Percentiles rank a stretch among this genome's conserved stretches.
Evolutionary conservation across 306 rosid species (phyloP).

Genomic region (Albizia julibrissin): DNA sequence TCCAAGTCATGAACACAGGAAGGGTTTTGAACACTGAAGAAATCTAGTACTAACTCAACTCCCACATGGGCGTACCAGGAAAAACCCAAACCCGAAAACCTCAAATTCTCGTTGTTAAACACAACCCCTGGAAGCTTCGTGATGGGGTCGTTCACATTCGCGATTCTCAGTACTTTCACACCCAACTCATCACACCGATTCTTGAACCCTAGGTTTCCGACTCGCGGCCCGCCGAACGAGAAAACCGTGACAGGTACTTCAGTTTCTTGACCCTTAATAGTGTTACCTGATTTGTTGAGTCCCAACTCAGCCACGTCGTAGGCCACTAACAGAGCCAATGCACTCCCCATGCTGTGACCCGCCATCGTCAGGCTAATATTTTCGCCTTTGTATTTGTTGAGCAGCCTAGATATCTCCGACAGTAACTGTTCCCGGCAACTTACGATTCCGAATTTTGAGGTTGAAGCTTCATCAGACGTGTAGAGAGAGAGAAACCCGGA

Average conservation of each 20-base stretch:
- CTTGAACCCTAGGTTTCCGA: conserved; percentile 76
- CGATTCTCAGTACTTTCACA: conserved; percentile 70
- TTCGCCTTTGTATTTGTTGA: conserved; percentile 54
- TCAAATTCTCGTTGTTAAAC: conserved; percentile 82
- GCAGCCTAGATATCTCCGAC: conserved; percentile 65
- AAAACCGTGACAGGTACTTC: conserved; percentile 60
- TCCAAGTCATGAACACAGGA: conserved; percentile 90
- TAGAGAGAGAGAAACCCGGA: conserved; percentile 77
- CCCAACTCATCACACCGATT: conserved; percentile 79
- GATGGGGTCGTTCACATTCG: conserved; percentile 81
- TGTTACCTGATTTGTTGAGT: conserved; percentile 32
- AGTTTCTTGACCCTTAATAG: neutral
- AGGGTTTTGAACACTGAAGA: conserved; percentile 83
- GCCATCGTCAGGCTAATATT: conserved; percentile 74
- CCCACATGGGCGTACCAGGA: conserved; percentile 91
- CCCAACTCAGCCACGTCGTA: conserved; percentile 87
- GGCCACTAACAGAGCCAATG: conserved; percentile 79
- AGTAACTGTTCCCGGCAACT: conserved; percentile 94
- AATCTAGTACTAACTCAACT: conserved; percentile 73
- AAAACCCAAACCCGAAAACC: conserved; percentile 76
- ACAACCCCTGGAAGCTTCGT: conserved; percentile 86
- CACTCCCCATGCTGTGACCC: conserved; percentile 98
- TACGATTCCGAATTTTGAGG: conserved; percentile 51
- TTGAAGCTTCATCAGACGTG: conserved; percentile 66
- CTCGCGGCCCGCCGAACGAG: conserved; percentile 90